A percentile compares a stretch with the other conserved stretches of the same genome.
These are phyloP conservation scores for Rhynchosporium graminicola DNA, from an alignment of 2,329 filamentous ascomycete genomes.

Conservation along the genomic window DNA sequence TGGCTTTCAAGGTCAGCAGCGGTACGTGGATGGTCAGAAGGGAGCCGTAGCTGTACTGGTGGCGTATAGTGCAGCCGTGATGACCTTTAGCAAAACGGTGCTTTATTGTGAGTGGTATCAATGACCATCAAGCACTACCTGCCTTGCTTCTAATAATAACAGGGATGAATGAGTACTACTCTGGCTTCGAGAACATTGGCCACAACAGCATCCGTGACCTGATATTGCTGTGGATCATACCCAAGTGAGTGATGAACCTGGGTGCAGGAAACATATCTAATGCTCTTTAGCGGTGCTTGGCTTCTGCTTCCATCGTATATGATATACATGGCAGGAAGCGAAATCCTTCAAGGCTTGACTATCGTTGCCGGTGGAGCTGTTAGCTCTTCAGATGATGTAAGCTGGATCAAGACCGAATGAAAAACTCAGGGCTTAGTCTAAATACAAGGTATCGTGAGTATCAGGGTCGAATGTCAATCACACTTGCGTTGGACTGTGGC, in stretches of 20 bases:
- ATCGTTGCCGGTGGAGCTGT: conserved; percentile 42
- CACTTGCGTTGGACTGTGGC: no score
- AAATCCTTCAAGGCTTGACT: conserved; percentile 62
- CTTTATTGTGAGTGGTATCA: conserved; percentile 58
- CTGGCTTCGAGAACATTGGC: conserved; percentile 60
- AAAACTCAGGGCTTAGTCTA: not conserved
- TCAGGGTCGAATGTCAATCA: no score
- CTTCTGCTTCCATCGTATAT: conserved; percentile 64
- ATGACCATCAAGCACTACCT: no score
- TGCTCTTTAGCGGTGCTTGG: conserved; percentile 57
- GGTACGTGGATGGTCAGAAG: conserved; percentile 51
- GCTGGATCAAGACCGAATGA: conserved; percentile 31
- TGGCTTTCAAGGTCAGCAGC: conserved; percentile 50
- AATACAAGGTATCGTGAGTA: no score
- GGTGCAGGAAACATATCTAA: conserved; percentile 24
- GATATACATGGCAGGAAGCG: conserved; percentile 57
- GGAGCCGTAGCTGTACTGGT: conserved; percentile 59
- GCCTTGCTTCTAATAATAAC: conserved; percentile 16
- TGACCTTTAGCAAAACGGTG: conserved; percentile 69
- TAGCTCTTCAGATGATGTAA: conserved; percentile 30
- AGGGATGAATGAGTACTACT: conserved; percentile 63
- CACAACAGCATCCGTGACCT: conserved; percentile 59
- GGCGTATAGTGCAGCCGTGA: conserved; percentile 58
- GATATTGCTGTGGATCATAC: conserved; percentile 62
- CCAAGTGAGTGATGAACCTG: conserved; percentile 56